These are phyloP conservation scores for Penicillium sp. DNA, from an alignment of 2,329 filamentous ascomycete species.

Conservation along the genomic window DNA sequence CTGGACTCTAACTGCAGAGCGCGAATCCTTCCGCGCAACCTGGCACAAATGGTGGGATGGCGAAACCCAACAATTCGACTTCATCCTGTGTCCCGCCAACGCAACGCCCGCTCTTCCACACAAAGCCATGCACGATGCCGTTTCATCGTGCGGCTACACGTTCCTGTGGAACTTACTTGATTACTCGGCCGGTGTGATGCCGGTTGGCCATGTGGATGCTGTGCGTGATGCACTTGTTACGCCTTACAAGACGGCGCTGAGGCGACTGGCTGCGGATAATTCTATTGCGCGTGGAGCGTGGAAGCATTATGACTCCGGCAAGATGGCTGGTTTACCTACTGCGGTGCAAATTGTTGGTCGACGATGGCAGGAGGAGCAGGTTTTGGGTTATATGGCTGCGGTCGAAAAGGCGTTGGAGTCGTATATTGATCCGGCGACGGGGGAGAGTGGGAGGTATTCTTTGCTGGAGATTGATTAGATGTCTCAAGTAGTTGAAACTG, in stretches of 20 bases:
- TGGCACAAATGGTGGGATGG: constrained; percentile 89
- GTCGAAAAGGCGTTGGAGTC: constrained; percentile 74
- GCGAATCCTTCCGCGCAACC: constrained; percentile 74
- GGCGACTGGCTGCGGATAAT: constrained; percentile 61
- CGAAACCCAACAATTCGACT: constrained; percentile 71
- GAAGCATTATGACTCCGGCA: constrained; percentile 78
- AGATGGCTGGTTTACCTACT: constrained; percentile 87
- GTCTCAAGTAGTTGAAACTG: no score
- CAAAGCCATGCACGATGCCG: constrained; percentile 80
- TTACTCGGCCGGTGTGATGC: constrained; percentile 80
- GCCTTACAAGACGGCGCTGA: constrained; percentile 50
- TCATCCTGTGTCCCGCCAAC: constrained; percentile 82
- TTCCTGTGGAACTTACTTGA: constrained; percentile 94
- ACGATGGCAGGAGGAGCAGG: constrained; percentile 84
- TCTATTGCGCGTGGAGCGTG: constrained; percentile 82
- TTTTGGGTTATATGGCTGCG: constrained; percentile 76
- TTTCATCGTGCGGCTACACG: constrained; percentile 88
- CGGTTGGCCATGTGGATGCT: constrained; percentile 80
- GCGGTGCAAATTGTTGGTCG: constrained; percentile 82
- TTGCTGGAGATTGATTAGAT: constrained; percentile 43
- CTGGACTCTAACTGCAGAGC: constrained; percentile 77
- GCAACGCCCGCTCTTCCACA: constrained; percentile 89
- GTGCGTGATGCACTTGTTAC: constrained; percentile 67
- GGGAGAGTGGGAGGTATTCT: constrained; percentile 39
- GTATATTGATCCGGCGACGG: constrained; percentile 36